These are phyloP conservation scores for Penicillium angulare DNA, from an alignment of 495 filamentous ascomycete genomes.

Conservation along the genomic window DNA sequence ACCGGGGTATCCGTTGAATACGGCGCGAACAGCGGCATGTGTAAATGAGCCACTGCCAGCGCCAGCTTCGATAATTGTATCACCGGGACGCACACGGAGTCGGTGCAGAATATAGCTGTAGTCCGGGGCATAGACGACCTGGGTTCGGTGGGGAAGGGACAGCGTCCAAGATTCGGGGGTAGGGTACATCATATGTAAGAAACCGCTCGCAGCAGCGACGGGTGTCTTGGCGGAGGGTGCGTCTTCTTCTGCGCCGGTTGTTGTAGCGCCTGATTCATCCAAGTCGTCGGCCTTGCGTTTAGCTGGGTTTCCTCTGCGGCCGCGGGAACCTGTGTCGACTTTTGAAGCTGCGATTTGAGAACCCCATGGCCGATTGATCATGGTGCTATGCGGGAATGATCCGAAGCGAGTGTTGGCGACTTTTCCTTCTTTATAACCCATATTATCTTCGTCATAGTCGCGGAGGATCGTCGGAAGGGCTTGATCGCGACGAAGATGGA, in stretches of 20 bases:
- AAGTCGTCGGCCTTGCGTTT: slow-evolving; percentile 56
- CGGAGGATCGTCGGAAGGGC: slow-evolving; percentile 72
- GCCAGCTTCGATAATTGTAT: slow-evolving; percentile 84
- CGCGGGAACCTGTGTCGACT: slow-evolving; percentile 83
- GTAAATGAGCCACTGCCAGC: slow-evolving; percentile 95
- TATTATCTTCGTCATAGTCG: slow-evolving; percentile 54
- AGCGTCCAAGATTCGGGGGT: slow-evolving; percentile 93
- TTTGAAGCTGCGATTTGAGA: slow-evolving; percentile 86
- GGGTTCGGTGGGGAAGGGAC: slow-evolving; percentile 87
- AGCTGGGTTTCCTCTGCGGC: slow-evolving; percentile 41
- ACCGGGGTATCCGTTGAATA: slow-evolving; percentile 75
- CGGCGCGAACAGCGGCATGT: slow-evolving; percentile 81
- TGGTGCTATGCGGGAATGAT: slow-evolving; percentile 87
- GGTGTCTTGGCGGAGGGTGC: slow-evolving; percentile 32
- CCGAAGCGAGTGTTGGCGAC: slow-evolving; percentile 93
- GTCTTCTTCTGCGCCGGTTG: slow-evolving; percentile 23
- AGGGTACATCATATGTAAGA: slow-evolving; percentile 85
- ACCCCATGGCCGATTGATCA: slow-evolving; percentile 82
- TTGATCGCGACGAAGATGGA: slow-evolving; percentile 82
- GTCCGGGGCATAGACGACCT: slow-evolving; percentile 97
- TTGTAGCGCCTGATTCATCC: slow-evolving; percentile 26
- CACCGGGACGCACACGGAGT: slow-evolving; percentile 77
- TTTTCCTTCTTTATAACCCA: slow-evolving; percentile 75
- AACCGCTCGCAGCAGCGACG: slow-evolving; percentile 71
- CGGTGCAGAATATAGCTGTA: slow-evolving; percentile 94